Base-by-base conservation (phyloP, 768 basidiomycete species). In the Artomyces pyxidatus region DNA sequence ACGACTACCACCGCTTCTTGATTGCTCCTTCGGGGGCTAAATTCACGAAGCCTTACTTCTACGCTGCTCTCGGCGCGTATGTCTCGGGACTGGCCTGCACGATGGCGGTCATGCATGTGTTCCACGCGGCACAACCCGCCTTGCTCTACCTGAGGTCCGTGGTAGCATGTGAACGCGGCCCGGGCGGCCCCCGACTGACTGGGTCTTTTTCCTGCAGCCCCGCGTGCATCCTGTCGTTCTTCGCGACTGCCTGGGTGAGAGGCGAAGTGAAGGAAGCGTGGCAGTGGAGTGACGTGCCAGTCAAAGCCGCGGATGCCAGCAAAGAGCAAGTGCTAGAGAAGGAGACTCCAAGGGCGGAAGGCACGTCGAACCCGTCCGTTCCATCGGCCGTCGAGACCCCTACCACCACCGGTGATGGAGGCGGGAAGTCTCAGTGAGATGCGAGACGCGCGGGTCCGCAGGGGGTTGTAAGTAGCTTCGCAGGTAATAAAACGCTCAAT, bases 91-190 rank as follows among this genome's bases (percentile, higher is more conserved):
- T 97, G 27, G 64, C 70, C 16, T 73, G 71, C 12, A 94, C 94
- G 7, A 90, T 96, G 79, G 59, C 64, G 0, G 87, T 94, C 21
- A 91, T 96, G 92, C 88, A 95, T 60, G 60, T 67, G 35, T 83
- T 80, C 57, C 70, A 72, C 27, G 74, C 72, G 6, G 91, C 88
- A 3, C 95, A 99, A 58, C 95, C 95, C 1, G 95, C 95, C 2
- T 67, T 99, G 47, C 70, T 99, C 39, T 99, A 97, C 66, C 75
- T 99, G 53, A 87, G 85, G 87, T 86, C 58, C 60, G 77, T 48
- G 32, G 19, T 30, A 28, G 16, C 17, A 21, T 9, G 23, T n/a
- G n/a, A n/a, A n/a, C n/a, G n/a, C 28, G 3, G n/a, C 22, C 4
- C 16, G n/a, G 26, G 26, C 26, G 16, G 19, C 6, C 37, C 39